Base-by-base conservation (phyloP, 257 asterid genomes). In the Vinca minor region DNA sequence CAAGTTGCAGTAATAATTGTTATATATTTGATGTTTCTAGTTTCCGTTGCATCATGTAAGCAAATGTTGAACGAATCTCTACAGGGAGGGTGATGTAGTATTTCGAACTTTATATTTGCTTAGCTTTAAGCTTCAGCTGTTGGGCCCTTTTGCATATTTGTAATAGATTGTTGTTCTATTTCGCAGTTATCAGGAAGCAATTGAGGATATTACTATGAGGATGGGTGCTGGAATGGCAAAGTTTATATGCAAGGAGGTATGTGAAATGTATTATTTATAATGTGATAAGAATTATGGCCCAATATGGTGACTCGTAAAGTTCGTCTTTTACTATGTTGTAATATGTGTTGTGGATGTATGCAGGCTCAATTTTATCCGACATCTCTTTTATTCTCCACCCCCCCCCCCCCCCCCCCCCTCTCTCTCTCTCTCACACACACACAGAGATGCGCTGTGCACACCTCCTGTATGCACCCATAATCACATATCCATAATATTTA, bases 171-270 rank as follows among this genome's bases (percentile, higher is more conserved):
- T 52, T 46, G 38, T 63, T 47, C 59, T 57, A 14, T 68, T 76
- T 65, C 80, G 82, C 85, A 92, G 97, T 80, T 89, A 89, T 75
- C 94, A 89, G 77, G 87, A 84, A 71, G 97, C 96, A 63, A 92
- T 92, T 76, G 94, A 89, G 86, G 97, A 92, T 71, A 89, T 89
- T 74, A 89, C 98, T 74, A 81, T 78, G 98, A 89, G 87, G 75
- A 92, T 92, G 98, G 98, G 97, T 69, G 92, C 96, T 64, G 98
- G 97, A 74, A 89, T 92, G 98, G 97, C 97, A 74, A 92, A 92
- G 75, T 92, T 84, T 77, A 92, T 92, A 35, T 81, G 95, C 89
- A 84, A 87, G 83, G 97, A 92, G 97, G 98, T 92, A 85, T 44
- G 66, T 35, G 53, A 59, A 57, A 67, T 49, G 45, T 64, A 47